Percentiles rank a stretch among this genome's conserved stretches.
Conservation (phyloP, 495 filamentous ascomycete genomes). For the Thozetella sp. region DNA sequence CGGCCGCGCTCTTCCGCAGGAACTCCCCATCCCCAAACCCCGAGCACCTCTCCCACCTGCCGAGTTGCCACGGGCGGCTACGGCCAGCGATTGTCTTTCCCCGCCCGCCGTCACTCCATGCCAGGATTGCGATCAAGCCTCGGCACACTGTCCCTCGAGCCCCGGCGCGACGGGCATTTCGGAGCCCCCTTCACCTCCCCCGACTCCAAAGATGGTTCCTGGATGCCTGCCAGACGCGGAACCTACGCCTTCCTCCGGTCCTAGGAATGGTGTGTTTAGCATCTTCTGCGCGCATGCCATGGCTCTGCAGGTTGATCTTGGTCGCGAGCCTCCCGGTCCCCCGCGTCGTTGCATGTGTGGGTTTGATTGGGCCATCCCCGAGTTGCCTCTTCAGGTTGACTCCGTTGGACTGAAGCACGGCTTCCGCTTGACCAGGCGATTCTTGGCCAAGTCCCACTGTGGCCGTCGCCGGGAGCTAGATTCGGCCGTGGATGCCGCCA, state of each 20-base stretch:
- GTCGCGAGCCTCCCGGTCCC: slow-evolving; percentile 17
- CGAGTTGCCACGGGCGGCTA: too few species aligned
- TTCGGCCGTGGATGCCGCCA: too few species aligned
- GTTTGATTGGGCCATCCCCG: slow-evolving; percentile 28
- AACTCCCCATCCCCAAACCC: slow-evolving; percentile 22
- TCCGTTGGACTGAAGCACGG: slow-evolving; percentile 29
- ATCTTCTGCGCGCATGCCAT: slow-evolving; percentile 38
- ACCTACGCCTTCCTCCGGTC: slow-evolving; percentile 11
- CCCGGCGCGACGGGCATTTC: slow-evolving; percentile 19
- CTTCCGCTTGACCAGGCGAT: slow-evolving; percentile 32
- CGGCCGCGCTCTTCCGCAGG: slow-evolving; percentile 32
- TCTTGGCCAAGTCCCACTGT: slow-evolving; percentile 39
- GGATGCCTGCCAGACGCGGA: slow-evolving; percentile 9
- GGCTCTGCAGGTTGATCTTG: slow-evolving; percentile 32
- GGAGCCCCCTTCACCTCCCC: slow-evolving; percentile 36
- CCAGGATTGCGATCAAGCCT: slow-evolving; percentile 14
- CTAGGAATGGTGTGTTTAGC: slow-evolving; percentile 39
- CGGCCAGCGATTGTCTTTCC: too few species aligned
- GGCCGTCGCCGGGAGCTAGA: slow-evolving; percentile 19
- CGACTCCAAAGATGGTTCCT: slow-evolving; percentile 27
- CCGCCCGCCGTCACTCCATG: slow-evolving; percentile 2
- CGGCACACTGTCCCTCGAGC: slow-evolving; percentile 12
- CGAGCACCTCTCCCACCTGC: slow-evolving; percentile 9
- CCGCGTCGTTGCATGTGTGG: slow-evolving; percentile 28
- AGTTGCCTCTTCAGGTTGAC: slow-evolving; percentile 7